phyloP scores from a whole-genome alignment of 2,329 filamentous ascomycete species.

The Celoporthe dispersa region DNA sequence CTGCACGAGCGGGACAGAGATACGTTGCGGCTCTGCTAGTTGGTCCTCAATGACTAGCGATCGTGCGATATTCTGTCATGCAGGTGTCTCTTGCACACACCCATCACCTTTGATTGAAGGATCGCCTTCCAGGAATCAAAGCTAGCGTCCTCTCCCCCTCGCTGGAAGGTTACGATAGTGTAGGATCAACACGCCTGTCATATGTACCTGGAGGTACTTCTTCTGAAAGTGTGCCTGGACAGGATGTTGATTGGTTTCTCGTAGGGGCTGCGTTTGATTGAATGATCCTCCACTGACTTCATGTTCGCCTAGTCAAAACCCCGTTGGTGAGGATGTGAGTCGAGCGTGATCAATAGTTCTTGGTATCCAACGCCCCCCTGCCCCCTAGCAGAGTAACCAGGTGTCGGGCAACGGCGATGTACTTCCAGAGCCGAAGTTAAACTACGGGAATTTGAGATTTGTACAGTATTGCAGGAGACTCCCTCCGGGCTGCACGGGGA shows the following conservation, averaged over 20 bases:
- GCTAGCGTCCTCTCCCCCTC: background rate
- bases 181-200: background rate
- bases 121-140: background rate
- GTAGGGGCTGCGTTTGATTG: constrained; percentile 11
- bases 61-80: constrained; percentile 5
- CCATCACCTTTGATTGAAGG: background rate
- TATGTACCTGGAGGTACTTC: background rate
- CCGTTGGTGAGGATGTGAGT: background rate
- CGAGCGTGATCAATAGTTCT: background rate
- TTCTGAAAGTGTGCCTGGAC: background rate
- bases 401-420: background rate
- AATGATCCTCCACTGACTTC: constrained; percentile 23
- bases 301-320: constrained; percentile 22
- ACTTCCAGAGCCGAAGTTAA: background rate
- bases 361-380: background rate
- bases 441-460: background rate
- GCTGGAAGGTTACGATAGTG: background rate
- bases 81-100: background rate
- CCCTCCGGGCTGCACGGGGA: background rate
- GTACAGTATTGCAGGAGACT: background rate
- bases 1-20: constrained; percentile 8
- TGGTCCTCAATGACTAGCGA: constrained; percentile 5
- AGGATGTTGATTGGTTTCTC: background rate
- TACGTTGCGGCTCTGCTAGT: constrained; percentile 16
- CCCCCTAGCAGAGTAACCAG: background rate